Conservation (phyloP, 768 basidiomycete species). For the Boletus barrowsii region DNA sequence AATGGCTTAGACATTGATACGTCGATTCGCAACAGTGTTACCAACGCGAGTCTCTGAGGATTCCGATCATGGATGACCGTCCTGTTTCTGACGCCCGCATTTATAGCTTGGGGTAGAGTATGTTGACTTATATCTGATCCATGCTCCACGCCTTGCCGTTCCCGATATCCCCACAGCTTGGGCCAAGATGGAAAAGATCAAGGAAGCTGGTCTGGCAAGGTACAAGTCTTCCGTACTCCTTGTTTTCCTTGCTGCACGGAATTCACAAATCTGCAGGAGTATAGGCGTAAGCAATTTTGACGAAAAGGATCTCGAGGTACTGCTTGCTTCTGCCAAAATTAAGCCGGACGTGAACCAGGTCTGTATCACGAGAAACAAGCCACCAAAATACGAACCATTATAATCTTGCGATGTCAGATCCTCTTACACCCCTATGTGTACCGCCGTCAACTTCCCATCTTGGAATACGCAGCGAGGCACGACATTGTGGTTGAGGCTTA, state of each 20-base stretch:
- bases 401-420: constrained; percentile 41
- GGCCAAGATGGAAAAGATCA: constrained; percentile 59
- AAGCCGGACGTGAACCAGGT: constrained; percentile 71
- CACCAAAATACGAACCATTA: not conserved
- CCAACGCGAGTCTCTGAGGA: constrained; percentile 40
- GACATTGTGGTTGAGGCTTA: constrained; percentile 72
- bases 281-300: constrained; percentile 74
- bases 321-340: constrained; percentile 58
- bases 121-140: constrained; percentile 72
- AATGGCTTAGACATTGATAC: constrained; percentile 50
- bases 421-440: constrained; percentile 71
- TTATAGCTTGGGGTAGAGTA: constrained; percentile 60
- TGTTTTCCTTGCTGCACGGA: not conserved
- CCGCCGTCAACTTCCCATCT: constrained; percentile 46
- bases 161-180: constrained; percentile 63
- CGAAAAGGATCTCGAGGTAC: constrained; percentile 48
- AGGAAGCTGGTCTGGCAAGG: constrained; percentile 56
- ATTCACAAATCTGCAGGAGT: constrained; percentile 41
- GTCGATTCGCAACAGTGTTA: constrained; percentile 54
- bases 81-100: not conserved
- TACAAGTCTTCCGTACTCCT: constrained; percentile 24
- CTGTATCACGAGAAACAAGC: constrained; percentile 1
- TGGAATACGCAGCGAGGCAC: constrained; percentile 56
- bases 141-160: constrained; percentile 50
- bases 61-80: not conserved